A percentile compares a stretch with the other conserved stretches of the same genome.
Conservation (phyloP, 805 yeast genomes). For the Danielozyma ontarioensis region DNA sequence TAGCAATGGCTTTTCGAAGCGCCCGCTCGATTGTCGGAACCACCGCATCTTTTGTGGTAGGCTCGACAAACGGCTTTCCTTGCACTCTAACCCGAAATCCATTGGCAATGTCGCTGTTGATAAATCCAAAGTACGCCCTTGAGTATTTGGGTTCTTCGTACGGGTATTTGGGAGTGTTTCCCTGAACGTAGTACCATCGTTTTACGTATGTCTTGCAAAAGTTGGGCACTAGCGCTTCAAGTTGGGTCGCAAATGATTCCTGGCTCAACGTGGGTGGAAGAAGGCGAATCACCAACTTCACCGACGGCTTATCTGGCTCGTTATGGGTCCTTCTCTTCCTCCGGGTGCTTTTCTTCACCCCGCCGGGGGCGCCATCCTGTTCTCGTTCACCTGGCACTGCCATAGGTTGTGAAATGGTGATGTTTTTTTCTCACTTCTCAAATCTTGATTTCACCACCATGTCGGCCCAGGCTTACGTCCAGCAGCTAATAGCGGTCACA, state of each 20-base stretch:
- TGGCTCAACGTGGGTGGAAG: conserved; percentile 18
- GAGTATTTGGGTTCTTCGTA: conserved; percentile 16
- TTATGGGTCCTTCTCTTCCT: too few species aligned
- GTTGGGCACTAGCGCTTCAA: conserved; percentile 1
- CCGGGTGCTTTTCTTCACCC: too few species aligned
- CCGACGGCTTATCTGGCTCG: too few species aligned
- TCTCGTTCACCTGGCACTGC: too few species aligned
- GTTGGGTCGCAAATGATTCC: conserved; percentile 10
- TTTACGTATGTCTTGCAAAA: not conserved
- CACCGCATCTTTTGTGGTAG: conserved; percentile 19
- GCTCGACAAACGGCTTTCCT: conserved; percentile 20
- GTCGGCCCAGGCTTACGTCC: conserved; percentile 1
- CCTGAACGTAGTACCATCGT: conserved; percentile 15
- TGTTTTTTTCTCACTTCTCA: too few species aligned
- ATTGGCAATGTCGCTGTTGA: conserved; percentile 3
- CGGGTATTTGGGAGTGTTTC: conserved; percentile 9
- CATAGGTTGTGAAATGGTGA: too few species aligned
- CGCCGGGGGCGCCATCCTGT: too few species aligned
- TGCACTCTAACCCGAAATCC: conserved; percentile 6
- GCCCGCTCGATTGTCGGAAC: conserved; percentile 33
- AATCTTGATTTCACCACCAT: conserved; percentile 11
- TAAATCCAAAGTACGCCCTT: conserved; percentile 12
- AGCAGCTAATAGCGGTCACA: not conserved
- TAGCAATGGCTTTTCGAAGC: too few species aligned
- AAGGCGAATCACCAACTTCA: conserved; percentile 11